phyloP scores from a whole-genome alignment of 148 eudicot species.

The Rhododendron mucronatum region DNA sequence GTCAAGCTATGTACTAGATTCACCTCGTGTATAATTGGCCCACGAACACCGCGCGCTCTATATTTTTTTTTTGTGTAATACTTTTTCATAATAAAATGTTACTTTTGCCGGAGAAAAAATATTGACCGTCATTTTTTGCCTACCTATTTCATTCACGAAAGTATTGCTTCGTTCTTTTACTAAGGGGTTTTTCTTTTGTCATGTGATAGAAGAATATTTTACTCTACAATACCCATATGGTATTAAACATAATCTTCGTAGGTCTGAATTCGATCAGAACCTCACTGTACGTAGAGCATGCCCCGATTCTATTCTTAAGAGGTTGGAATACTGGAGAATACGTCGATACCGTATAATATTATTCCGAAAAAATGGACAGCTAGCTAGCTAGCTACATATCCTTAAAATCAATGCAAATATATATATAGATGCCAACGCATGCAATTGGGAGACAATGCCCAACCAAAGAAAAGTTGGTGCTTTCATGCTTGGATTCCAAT shows the following conservation, averaged over 20 bases:
- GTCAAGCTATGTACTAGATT: too few species aligned
- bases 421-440: background rate
- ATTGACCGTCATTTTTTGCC: too few species aligned
- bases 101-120: too few species aligned
- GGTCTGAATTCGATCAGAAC: background rate
- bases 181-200: too few species aligned
- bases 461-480: constrained; percentile 1
- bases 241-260: background rate
- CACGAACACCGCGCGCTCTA: too few species aligned
- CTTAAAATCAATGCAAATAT: background rate
- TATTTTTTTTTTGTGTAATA: too few species aligned
- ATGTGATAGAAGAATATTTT: too few species aligned
- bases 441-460: constrained; percentile 1
- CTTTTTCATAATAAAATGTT: too few species aligned
- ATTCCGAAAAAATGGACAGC: background rate
- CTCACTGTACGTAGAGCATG: background rate
- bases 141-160: too few species aligned
- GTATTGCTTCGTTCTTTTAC: too few species aligned
- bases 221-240: too few species aligned
- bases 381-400: background rate
- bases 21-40: too few species aligned
- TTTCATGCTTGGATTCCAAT: constrained; percentile 13
- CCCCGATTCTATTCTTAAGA: background rate
- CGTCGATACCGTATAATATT: background rate
- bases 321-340: background rate